Evolutionary conservation across 805 yeast species (phyloP), one percentile per base, ranked within the genome.

Genomic region (Deakozyma indianensis): DNA sequence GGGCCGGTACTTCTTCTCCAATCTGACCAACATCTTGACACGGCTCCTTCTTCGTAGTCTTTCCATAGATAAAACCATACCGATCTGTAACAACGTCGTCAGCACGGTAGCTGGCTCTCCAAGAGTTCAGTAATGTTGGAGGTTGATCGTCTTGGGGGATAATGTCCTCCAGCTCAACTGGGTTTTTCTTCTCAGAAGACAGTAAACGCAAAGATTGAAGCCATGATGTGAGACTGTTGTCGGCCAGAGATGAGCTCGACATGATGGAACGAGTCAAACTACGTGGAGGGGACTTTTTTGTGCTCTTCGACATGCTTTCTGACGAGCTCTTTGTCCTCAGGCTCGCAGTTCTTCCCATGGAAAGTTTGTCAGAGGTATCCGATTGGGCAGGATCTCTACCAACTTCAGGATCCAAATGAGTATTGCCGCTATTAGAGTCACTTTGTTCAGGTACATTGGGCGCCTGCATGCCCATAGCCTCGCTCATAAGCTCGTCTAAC

Each of bases 41-140:
- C 22, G n/a, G 21, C 46, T 27, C 47, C n/a, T 18, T 15, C 22
- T 23, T 18, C 47, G 27, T 22, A 44, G 44, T 56, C 66, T 43
- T 53, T 65, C 38, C 65, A 49, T 66, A 64, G 25, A 73, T 59
- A 51, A 74, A 74, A 1, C 79, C 79, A 55, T 66, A 73, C 50
- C 68, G 60, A 54, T 74, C 78, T 11, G 74, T 63, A 28, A 65
- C 55, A 32, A 41, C 40, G 29, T 43, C 46, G 32, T 53, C 45
- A 20, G 53, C 45, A 14, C 55, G 50, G 42, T 53, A 51, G 44
- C 53, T 51, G 25, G 50, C 51, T 22, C 50, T 50, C 56, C 57
- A 55, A 20, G 52, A 23, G 16, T 47, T 55, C 7, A 49, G 44
- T 11, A 62, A 52, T 1, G 66, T 54, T 3, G 68, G 68, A 2